Base-by-base conservation (phyloP, 176 grass and related monocot species). In the Zoysia pacifica region DNA sequence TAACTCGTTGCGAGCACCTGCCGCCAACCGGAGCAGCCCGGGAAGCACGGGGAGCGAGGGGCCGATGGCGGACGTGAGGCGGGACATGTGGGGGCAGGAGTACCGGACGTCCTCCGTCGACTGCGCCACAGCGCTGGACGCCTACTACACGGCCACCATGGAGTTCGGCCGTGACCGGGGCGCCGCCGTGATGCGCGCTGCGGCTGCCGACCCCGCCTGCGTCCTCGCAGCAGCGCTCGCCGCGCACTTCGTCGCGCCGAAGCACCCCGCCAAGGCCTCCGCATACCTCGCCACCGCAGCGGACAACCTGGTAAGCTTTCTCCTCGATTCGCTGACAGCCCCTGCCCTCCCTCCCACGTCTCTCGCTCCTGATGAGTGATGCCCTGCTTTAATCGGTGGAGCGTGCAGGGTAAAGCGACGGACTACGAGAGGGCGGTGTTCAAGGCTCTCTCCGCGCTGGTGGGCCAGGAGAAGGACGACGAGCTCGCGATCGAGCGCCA, bases 81-180 rank as follows among this genome's bases (percentile, higher is more conserved):
- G 49, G 79, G 88, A 91, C 83, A 75, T 87, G 71, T 90, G 88
- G 86, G 88, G 86, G 65, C 83, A 94, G 83, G 47, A 79, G 62
- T 87, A 90, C 72, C 79, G 88, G 49, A 94, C 88, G 62, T 67
- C 76, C 8, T 94, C 91, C 2, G 62, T 61, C 4, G 91, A 66
- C 19, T 94, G 91, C 91, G 82, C 74, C 37, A 82, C 53, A 15
- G 85, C 85, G 71, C 80, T 94, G 60, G 80, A 94, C 67, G 86
- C 73, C 67, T 90, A 94, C 86, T 94, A 91, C 82, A 67, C 9
- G 60, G 76, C 79, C 11, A 67, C 75, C 71, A 62, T 93, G 72
- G 3, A 72, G 39, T 91, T 74, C 85, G 83, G 88, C 37, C 91
- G 86, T 14, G 62, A 71, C 67, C 86, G 91, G 2, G 86, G 62